Evolutionary conservation across 768 basidiomycete species (phyloP).

Genomic region (Trametes cubensis): DNA sequence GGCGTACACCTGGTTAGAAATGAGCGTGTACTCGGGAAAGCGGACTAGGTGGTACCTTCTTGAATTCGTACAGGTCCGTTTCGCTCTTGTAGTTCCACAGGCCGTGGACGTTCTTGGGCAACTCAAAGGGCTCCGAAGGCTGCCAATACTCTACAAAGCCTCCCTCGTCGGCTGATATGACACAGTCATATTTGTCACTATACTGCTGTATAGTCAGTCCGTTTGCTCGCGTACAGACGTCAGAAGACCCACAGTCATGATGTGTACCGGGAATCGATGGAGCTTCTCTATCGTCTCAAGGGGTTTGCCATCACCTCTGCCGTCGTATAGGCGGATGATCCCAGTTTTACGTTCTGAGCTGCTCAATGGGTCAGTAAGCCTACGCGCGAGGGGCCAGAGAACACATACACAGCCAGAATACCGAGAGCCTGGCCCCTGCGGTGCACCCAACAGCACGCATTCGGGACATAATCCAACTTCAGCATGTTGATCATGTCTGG

Average conservation of each 20-base stretch:
- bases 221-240: neutral
- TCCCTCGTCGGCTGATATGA: slow-evolving; percentile 91
- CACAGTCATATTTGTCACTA: slow-evolving; percentile 86
- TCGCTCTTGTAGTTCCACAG: slow-evolving; percentile 90
- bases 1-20: neutral
- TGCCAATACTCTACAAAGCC: slow-evolving; percentile 98
- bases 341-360: slow-evolving; percentile 82
- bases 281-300: slow-evolving; percentile 75
- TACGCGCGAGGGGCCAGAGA: neutral
- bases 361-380: slow-evolving; percentile 28
- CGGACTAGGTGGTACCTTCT: slow-evolving; percentile 64
- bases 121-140: slow-evolving; percentile 84
- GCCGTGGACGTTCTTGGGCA: slow-evolving; percentile 74
- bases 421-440: slow-evolving; percentile 83
- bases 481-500: slow-evolving; percentile 79
- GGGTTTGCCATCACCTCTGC: slow-evolving; percentile 79
- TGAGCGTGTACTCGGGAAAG: neutral
- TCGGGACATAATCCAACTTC: slow-evolving; percentile 83
- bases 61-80: slow-evolving; percentile 97
- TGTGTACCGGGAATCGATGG: slow-evolving; percentile 87
- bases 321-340: slow-evolving; percentile 88
- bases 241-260: slow-evolving; percentile 65
- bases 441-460: slow-evolving; percentile 95
- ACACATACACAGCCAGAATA: slow-evolving; percentile 79
- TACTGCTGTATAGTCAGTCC: slow-evolving; percentile 56